These are phyloP conservation scores for Hammondia hammondi DNA, from an alignment of 169 alveolate species.

Conservation along the genomic window DNA sequence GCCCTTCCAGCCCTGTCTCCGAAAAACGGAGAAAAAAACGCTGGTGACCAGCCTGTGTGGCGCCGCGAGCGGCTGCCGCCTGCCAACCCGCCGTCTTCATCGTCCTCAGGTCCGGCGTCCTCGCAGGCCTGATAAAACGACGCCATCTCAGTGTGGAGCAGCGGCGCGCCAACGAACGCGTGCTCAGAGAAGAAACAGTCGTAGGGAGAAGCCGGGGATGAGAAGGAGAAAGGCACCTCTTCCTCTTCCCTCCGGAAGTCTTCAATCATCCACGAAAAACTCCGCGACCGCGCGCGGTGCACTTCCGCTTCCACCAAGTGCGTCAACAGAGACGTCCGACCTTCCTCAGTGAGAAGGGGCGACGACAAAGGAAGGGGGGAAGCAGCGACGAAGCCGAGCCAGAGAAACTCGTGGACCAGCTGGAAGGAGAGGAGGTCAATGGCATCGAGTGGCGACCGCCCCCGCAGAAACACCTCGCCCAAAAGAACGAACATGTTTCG, in stretches of 20 bases:
- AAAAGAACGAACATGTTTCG: conserved; percentile 34
- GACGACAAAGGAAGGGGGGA: not conserved
- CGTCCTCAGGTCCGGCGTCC: not conserved
- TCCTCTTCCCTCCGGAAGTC: conserved; percentile 13
- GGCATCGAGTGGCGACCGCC: conserved; percentile 48
- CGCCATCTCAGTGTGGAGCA: not conserved
- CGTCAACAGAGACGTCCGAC: not conserved
- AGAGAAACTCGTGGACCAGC: conserved; percentile 56
- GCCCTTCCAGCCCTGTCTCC: not conserved
- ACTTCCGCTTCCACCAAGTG: conserved; percentile 5
- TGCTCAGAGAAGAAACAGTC: not conserved
- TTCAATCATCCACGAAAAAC: not conserved
- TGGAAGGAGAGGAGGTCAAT: conserved; percentile 53
- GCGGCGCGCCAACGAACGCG: not conserved
- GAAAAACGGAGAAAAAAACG: not conserved
- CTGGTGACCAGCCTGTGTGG: not conserved
- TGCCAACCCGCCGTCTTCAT: not conserved
- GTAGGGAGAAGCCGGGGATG: not conserved
- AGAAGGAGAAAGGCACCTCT: not conserved
- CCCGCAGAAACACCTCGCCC: conserved; percentile 36
- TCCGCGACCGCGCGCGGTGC: not conserved
- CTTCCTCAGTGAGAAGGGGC: not conserved
- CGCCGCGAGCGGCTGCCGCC: not conserved
- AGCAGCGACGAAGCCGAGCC: conserved; percentile 47
- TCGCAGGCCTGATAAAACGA: not conserved